Evolutionary conservation across 1,284 basidiomycete genomes (phyloP), one percentile per base, ranked within the genome.

Genomic region (Sanghuangporus sanghuang): DNA sequence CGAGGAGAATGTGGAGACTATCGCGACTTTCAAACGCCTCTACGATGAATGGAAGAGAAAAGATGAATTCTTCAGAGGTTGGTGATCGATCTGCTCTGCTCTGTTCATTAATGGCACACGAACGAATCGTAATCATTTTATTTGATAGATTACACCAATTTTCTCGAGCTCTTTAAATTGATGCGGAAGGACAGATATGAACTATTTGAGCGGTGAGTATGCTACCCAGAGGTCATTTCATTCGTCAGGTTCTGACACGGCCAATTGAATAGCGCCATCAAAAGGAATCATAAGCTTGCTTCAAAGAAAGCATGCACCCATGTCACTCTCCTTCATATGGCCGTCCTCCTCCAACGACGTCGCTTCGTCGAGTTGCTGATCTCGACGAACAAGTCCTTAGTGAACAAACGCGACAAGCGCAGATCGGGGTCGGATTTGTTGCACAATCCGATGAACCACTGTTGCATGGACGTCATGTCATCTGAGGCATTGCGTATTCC

Each of bases 261-360:
- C 2, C 8, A 23, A 14, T 27, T 27, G 8, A 32, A 21, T 14
- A 52, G 49, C 27, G 6, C 21, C 21, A 27, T 52, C n/a, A 52
- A 32, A 27, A 23, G 18, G 27, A 14, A 23, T 14, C 53, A 27
- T n/a, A 18, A 18, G 5, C n/a, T 46, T 42, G 50, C 42, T 23
- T 12, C 18, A 21, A 40, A 42, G 9, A 32, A 14, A n/a, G 48
- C 63, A 23, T 46, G 55, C 21, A 21, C 55, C 54, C 50, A 52
- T 14, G 59, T 27, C 35, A 55, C 57, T n/a, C 57, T 60, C 3
- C 42, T 64, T 18, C 63, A 64, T 42, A 36, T 59, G 6, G 63
- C 63, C 18, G 57, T 59, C 21, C 42, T 64, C 23, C 53, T 38
- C 6, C 62, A 63, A 57, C 62, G 32, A 2, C 55, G 42, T 16